Base-by-base conservation (phyloP, 192 early-diverging fungal species). In the Phycomyces blakesleeanus region DNA sequence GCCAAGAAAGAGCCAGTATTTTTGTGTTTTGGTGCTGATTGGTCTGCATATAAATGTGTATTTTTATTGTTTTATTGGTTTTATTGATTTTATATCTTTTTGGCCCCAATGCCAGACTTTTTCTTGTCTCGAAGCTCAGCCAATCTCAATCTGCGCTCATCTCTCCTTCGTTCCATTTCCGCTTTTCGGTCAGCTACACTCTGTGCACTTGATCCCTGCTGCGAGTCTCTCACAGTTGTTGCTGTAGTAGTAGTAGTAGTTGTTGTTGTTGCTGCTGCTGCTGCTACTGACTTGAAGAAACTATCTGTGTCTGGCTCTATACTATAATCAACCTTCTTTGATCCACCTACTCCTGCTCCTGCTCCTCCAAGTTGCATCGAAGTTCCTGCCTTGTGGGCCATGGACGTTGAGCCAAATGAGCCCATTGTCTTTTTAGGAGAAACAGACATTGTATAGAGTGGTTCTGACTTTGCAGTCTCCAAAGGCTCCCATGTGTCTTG, bases 81-180 rank as follows among this genome's bases (percentile, higher is more conserved):
- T 34, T 55, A 25, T 61, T n/a, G n/a, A n/a, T n/a, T 62, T 15
- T 77, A 78, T 38, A 83, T 69, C 66, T 80, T 83, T 49, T 68
- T 78, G 25, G 78, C 78, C 14, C 81, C 81, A 16, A 80, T 64
- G 8, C 69, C 63, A 38, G 51, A 25, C 51, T 72, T 66, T 39
- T 72, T 72, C 49, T 72, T 66, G 27, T 72, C 64, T 56, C 70
- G 64, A 21, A 72, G 51, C 34, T 66, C 70, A 16, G 70, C 70
- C 70, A 72, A 62, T 39, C 64, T 58, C 64, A 78, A 71, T 41
- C 78, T 63, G 51, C 83, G 63, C 42, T 85, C 83, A 65, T 85
- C 83, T 51, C 79, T 69, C 42, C 75, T 78, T 27, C 76, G 55
- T 15, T 80, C 77, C 41, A 82, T 27, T 49, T 85, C 83, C 5